Conservation (phyloP, 179 eudicot genomes). For the Sideroxylon spinosum region DNA sequence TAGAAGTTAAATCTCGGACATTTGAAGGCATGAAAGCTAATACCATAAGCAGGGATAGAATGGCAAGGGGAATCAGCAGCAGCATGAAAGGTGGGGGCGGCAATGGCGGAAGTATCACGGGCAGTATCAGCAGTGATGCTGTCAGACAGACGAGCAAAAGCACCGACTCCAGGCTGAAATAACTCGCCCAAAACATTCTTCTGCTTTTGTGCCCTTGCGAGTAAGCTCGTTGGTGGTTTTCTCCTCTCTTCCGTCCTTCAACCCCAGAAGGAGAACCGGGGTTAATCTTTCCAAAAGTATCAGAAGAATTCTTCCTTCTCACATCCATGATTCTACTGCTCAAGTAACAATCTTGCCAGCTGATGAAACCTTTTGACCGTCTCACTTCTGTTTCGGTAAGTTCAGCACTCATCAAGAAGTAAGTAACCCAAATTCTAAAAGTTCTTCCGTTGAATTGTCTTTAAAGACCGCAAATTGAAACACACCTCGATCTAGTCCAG, state of each 20-base stretch:
- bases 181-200: slow-evolving; percentile 29
- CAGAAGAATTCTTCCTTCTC: slow-evolving; percentile 16
- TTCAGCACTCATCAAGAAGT: background rate
- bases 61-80: slow-evolving; percentile 65
- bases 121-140: slow-evolving; percentile 65
- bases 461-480: background rate
- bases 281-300: background rate
- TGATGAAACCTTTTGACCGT: background rate
- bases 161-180: slow-evolving; percentile 62
- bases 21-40: slow-evolving; percentile 76
- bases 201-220: slow-evolving; percentile 25
- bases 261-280: background rate
- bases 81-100: slow-evolving; percentile 87
- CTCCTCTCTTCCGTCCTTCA: slow-evolving; percentile 14
- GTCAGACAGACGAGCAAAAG: slow-evolving; percentile 53
- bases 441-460: background rate
- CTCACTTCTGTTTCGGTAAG: background rate
- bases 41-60: slow-evolving; percentile 54
- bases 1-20: slow-evolving; percentile 36
- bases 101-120: slow-evolving; percentile 71
- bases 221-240: slow-evolving; percentile 22
- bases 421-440: background rate
- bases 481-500: background rate
- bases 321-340: slow-evolving; percentile 20
- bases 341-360: background rate